These are phyloP conservation scores for Effrenium voratum DNA, from an alignment of 73 alveolate species.

Conservation along the genomic window DNA sequence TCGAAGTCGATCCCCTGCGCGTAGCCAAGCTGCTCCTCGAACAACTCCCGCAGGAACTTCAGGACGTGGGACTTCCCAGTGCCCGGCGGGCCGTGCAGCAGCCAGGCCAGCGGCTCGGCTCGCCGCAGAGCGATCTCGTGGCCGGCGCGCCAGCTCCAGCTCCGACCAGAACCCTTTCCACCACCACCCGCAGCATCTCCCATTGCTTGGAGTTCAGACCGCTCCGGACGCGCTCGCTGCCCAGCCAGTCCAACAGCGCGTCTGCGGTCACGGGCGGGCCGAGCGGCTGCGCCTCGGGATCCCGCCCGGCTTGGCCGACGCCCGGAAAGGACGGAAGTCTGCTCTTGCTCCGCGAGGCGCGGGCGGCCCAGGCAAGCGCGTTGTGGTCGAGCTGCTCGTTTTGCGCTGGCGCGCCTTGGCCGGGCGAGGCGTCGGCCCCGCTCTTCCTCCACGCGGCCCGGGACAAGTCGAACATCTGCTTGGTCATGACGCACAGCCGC, in stretches of 20 bases:
- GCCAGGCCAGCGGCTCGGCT: background rate
- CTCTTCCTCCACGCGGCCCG: background rate
- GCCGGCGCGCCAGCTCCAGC: background rate
- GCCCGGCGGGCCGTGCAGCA: constrained; percentile 2
- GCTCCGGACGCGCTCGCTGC: background rate
- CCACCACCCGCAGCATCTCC: background rate
- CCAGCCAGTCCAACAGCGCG: background rate
- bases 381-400: background rate
- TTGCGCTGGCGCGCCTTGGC: background rate
- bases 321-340: background rate
- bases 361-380: background rate
- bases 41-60: background rate
- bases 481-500: background rate
- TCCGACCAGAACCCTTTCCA: background rate
- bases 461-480: background rate
- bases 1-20: constrained; percentile 22
- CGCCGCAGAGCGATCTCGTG: background rate
- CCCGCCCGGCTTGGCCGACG: background rate
- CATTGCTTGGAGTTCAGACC: background rate
- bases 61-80: constrained; percentile 13
- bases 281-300: background rate
- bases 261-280: background rate
- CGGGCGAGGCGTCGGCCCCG: background rate
- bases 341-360: background rate
- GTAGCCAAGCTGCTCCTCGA: background rate